Evolutionary conservation across 106 monocot genomes (phyloP), one percentile per base, ranked within the genome.

Genomic region (Dioscorea alata): DNA sequence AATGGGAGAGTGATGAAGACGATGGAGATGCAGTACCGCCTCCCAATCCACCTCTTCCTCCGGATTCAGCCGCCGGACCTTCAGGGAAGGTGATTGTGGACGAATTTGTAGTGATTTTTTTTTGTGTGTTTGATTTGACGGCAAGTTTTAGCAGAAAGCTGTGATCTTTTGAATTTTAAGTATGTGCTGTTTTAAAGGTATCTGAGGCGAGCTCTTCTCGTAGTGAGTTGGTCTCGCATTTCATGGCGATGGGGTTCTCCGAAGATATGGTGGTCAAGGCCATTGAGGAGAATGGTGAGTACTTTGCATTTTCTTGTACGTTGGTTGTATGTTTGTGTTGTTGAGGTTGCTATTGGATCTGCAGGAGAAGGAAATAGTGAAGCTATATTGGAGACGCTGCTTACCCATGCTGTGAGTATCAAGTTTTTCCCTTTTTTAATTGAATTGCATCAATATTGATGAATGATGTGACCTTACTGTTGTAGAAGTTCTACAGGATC

Each of bases 171-270:
- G 54, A 54, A 54, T 18, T 1, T 54, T 13, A 18, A 54, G 18
- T 54, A 18, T 54, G 3, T 14, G 13, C 54, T 18, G 18, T 18
- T 18, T 54, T 54, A 16, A 54, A 76, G 61, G 20, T 22, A 33
- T 35, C 12, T 35, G 67, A 75, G 60, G 79, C 73, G 23, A 79
- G 80, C 24, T 69, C 80, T 64, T 80, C 84, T 65, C 60, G 66
- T 9, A 61, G 70, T 1, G 73, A 51, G 2, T 53, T 67, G 58
- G 33, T 70, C 24, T 61, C 76, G 7, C 66, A 77, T 61, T 80
- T 73, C 48, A 60, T 80, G 4, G 70, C n/a, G 15, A 84, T 84
- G 84, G 84, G 84, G 7, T 84, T 80, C 32, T 24, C 76, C 28
- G 70, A 80, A 64, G 75, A 80, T 3, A 57, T 80, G 69, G 76